A percentile compares a stretch with the other conserved stretches of the same genome.
Evolutionary conservation across 2,329 filamentous ascomycete genomes (phyloP).

Genomic region (Penicillium hordei): DNA sequence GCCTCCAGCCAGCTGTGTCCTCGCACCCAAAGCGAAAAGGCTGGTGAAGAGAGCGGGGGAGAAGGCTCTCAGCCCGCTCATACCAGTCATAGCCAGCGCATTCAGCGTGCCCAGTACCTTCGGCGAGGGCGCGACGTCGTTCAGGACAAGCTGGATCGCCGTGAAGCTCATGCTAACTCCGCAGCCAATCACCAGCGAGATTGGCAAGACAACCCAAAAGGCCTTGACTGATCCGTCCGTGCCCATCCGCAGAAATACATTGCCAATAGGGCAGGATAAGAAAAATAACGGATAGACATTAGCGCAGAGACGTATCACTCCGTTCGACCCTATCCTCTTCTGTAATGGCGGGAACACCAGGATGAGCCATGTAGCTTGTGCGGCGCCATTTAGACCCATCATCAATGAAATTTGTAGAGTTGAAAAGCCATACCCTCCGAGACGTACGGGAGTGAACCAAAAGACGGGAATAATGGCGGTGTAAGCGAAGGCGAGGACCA

Average conservation of each 20-base stretch:
- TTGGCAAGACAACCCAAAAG: conserved; percentile 60
- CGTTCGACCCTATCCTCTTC: conserved; percentile 63
- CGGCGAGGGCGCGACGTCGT: conserved; percentile 68
- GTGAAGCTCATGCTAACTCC: conserved; percentile 71
- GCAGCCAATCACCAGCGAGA: conserved; percentile 55
- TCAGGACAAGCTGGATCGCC: conserved; percentile 69
- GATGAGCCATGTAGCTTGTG: conserved; percentile 71
- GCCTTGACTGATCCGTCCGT: conserved; percentile 34
- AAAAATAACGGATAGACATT: conserved; percentile 66
- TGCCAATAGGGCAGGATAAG: conserved; percentile 53
- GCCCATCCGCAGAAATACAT: conserved; percentile 54
- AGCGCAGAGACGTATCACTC: conserved; percentile 61
- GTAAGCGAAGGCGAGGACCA: conserved; percentile 69
- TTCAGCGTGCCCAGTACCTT: conserved; percentile 70
- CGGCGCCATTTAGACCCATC: conserved; percentile 63
- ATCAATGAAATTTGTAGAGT: conserved; percentile 65
- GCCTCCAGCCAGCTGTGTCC: conserved; percentile 61
- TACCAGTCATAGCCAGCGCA: conserved; percentile 62
- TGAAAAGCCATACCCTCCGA: conserved; percentile 66
- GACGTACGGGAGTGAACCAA: conserved; percentile 60
- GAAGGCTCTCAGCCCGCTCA: conserved; percentile 63
- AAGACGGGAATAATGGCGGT: conserved; percentile 70
- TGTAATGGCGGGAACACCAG: conserved; percentile 69
- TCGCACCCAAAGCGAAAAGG: conserved; percentile 67
- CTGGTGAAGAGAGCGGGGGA: conserved; percentile 65